A percentile compares a stretch with the other conserved stretches of the same genome.
These are phyloP conservation scores for Calonectria hawksworthii DNA, from an alignment of 2,329 filamentous ascomycete species.

Conservation along the genomic window DNA sequence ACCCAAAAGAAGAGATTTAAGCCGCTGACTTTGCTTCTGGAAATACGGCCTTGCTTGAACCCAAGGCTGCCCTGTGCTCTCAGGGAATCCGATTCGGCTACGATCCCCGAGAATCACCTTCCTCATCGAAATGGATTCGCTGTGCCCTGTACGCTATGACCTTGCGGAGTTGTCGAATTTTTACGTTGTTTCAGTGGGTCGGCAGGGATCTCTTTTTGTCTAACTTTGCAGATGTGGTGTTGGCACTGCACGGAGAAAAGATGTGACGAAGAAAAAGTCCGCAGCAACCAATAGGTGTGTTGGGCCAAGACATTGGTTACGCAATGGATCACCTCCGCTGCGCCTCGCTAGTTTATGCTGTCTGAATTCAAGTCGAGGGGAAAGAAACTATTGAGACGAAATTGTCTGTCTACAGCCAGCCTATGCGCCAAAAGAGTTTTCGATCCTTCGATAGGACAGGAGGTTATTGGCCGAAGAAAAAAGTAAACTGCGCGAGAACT, in stretches of 20 bases:
- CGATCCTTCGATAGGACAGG: not conserved
- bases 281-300: not conserved
- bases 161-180: not conserved
- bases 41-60: not conserved
- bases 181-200: not conserved
- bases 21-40: not conserved
- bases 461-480: not conserved
- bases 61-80: not conserved
- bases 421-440: not conserved
- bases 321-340: not conserved
- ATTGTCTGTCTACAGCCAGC: not conserved
- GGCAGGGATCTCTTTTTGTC: not conserved
- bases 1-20: not conserved
- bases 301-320: not conserved
- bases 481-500: not conserved
- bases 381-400: fast-evolving
- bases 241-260: not conserved
- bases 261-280: not conserved
- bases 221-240: not conserved
- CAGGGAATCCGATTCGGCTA: not conserved
- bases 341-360: not conserved
- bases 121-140: not conserved
- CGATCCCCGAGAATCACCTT: not conserved
- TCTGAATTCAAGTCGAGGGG: not conserved
- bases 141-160: not conserved